Base-by-base conservation (phyloP, 257 asterid species). In the Hygrophila difformis region DNA sequence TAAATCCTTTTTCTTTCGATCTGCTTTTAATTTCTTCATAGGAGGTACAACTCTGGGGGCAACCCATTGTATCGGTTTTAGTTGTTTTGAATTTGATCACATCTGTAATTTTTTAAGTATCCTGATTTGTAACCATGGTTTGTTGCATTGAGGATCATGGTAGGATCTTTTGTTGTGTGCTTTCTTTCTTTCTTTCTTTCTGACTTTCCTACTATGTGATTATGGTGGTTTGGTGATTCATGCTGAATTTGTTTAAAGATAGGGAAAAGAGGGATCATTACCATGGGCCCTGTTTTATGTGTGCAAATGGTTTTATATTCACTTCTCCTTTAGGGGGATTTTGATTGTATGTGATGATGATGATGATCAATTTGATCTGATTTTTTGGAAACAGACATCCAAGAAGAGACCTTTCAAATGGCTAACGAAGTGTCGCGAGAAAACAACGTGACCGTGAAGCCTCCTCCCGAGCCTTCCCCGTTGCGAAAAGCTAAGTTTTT, bases 391-490 rank as follows among this genome's bases (percentile, higher is more conserved):
- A 47, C 35, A 24, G 47, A 53, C 8, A 3, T 26, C 31, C 8
- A 8, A 26, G 8, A 26, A 26, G n/a, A n/a, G n/a, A n/a, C 51
- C 43, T 20, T 36, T 54, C 14, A 52, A 47, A 81, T 77, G 93
- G 75, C 87, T 14, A 64, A 52, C 51, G 78, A 63, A 56, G 65
- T n/a, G 41, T 53, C 74, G 12, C 68, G 62, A 9, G 84, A 65
- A 35, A 70, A 56, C 42, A 49, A 63, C 39, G 64, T 54, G 17
- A 62, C 40, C 8, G 42, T 43, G 8, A 81, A 77, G 67, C 64
- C 82, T 36, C 93, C 93, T 37, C 93, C 93, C 8, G 93, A 81
- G 59, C 93, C 93, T 61, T 81, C 93, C 5, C 93, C 93, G 0
- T 56, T 81, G 69, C 63, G 93, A 41, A 81, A 67, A 60, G 87